These are phyloP conservation scores for Fusarium veterinarium DNA, from an alignment of 2,329 filamentous ascomycete genomes.

Conservation along the genomic window DNA sequence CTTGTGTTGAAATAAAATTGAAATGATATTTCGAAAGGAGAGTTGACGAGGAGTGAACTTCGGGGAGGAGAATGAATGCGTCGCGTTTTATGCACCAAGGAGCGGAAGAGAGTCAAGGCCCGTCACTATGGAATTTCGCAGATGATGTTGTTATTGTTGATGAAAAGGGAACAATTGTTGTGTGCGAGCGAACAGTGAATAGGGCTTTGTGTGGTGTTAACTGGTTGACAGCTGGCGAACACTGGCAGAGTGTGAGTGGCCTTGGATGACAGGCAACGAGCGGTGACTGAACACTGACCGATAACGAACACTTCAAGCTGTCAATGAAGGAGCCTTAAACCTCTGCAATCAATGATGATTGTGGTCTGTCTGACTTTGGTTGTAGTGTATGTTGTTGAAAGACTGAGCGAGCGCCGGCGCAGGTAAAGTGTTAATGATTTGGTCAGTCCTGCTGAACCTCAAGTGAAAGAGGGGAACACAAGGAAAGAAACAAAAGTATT, in stretches of 20 bases:
- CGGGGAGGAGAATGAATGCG: conserved; percentile 29
- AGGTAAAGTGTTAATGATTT: conserved; percentile 23
- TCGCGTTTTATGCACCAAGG: conserved; percentile 28
- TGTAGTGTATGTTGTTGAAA: conserved; percentile 8
- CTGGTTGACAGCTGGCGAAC: conserved; percentile 39
- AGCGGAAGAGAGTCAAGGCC: conserved; percentile 31
- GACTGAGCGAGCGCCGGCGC: conserved; percentile 34
- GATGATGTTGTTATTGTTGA: conserved; percentile 30
- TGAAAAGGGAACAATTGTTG: conserved; percentile 18
- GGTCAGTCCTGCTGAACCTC: conserved; percentile 45
- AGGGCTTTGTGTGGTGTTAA: conserved; percentile 7
- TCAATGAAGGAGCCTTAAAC: not conserved
- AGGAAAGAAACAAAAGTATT: conserved; percentile 24
- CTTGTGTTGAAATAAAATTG: conserved; percentile 19
- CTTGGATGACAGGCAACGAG: not conserved
- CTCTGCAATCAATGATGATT: conserved; percentile 8
- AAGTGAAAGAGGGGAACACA: conserved; percentile 34
- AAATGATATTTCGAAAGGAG: conserved; percentile 28
- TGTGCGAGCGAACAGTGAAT: conserved; percentile 33
- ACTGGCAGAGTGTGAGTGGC: conserved; percentile 26
- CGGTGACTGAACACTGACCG: conserved; percentile 23
- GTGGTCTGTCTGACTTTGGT: conserved; percentile 1
- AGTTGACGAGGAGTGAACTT: conserved; percentile 18
- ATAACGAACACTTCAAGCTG: conserved; percentile 1
- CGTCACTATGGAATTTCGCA: conserved; percentile 21